Conservation (phyloP, 2,329 filamentous ascomycete species). For the Aspergillus eucalypticola region DNA sequence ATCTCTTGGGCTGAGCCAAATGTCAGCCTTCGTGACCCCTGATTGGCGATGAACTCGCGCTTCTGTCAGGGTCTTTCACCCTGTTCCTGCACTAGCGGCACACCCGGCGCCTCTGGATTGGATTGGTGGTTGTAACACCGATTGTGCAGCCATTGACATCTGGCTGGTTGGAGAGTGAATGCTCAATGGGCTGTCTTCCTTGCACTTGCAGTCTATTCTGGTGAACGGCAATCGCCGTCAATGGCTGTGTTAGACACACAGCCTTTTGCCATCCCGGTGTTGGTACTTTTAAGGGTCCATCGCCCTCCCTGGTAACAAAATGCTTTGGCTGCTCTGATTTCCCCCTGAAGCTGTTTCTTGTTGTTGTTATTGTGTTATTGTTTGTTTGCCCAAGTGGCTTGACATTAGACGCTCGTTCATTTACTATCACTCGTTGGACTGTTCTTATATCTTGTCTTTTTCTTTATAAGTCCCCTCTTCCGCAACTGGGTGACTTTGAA, state of each 20-base stretch:
- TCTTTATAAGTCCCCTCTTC: neutral
- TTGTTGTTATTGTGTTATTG: conserved; percentile 6
- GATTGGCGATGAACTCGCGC: conserved; percentile 7
- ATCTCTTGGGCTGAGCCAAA: neutral
- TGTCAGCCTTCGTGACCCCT: neutral
- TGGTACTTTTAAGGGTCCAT: neutral
- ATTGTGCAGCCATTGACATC: neutral
- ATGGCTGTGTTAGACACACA: neutral
- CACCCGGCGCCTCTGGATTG: conserved; percentile 10
- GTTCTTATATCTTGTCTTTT: conserved; percentile 2
- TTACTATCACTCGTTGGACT: conserved; percentile 33
- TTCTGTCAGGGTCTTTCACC: neutral
- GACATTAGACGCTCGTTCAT: conserved; percentile 15
- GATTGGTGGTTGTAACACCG: conserved; percentile 1
- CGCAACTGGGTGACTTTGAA: conserved; percentile 8
- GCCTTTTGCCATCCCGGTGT: conserved; percentile 3
- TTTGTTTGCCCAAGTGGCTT: conserved; percentile 1
- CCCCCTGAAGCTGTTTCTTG: conserved; percentile 1
- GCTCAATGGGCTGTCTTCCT: neutral
- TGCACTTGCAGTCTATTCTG: neutral
- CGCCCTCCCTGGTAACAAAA: neutral
- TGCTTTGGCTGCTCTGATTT: conserved; percentile 3
- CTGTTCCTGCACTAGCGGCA: conserved; percentile 26
- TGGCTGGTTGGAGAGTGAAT: neutral
- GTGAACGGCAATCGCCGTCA: neutral